A percentile compares a stretch with the other conserved stretches of the same genome.
phyloP scores from a whole-genome alignment of 345 rosid species.

The Melaleuca quinquenervia region DNA sequence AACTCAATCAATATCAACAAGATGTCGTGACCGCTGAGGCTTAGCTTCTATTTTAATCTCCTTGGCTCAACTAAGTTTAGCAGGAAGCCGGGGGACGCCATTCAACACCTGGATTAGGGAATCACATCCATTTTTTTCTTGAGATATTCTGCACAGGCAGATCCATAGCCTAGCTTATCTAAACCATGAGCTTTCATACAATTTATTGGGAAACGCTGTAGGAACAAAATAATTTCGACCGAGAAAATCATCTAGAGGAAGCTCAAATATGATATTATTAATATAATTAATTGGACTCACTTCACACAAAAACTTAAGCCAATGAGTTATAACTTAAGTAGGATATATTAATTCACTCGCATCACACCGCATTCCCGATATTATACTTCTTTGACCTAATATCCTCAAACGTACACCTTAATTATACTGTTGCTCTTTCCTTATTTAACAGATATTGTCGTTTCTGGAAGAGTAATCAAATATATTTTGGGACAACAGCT shows the following conservation, averaged over 20 bases:
- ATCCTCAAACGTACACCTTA: neutral
- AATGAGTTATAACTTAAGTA: rapidly evolving
- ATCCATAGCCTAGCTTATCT: neutral
- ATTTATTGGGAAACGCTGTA: neutral
- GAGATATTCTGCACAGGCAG: neutral
- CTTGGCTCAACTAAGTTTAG: neutral
- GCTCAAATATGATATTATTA: neutral
- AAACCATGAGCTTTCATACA: neutral
- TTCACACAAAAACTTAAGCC: neutral
- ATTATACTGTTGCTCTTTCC: neutral
- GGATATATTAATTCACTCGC: neutral
- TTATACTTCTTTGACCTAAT: neutral
- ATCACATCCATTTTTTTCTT: neutral
- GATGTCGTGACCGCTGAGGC: no score
- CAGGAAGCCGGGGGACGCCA: neutral
- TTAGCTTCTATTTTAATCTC: neutral
- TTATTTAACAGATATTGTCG: neutral
- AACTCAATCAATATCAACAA: no score
- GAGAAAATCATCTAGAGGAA: neutral
- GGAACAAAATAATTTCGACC: neutral
- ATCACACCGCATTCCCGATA: neutral
- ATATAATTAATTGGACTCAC: rapidly evolving
- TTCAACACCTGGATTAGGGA: neutral
- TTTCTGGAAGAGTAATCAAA: neutral
- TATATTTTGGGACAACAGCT: neutral